phyloP scores from a whole-genome alignment of 192 early-diverging fungal species.

The Coemansia brasiliensis region DNA sequence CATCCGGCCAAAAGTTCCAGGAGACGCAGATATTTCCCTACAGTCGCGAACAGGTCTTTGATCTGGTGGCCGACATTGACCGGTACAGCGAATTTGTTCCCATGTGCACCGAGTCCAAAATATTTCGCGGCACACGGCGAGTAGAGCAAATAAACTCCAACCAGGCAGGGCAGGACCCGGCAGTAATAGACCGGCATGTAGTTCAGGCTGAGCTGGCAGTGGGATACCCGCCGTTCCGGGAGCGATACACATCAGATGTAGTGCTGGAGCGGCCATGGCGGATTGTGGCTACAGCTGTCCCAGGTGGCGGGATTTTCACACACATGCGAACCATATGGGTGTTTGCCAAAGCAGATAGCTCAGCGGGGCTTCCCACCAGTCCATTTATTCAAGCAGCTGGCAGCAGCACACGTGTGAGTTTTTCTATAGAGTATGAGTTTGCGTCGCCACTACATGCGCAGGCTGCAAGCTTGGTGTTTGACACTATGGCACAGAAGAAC shows the following conservation, averaged over 20 bases:
- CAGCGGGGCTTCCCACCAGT: neutral
- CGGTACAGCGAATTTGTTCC: constrained; percentile 83
- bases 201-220: constrained; percentile 76
- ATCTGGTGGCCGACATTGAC: constrained; percentile 78
- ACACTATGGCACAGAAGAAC: constrained; percentile 63
- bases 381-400: neutral
- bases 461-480: constrained; percentile 75
- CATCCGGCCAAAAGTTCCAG: constrained; percentile 13
- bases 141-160: neutral
- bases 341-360: constrained; percentile 11
- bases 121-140: constrained; percentile 24
- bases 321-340: constrained; percentile 43
- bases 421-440: constrained; percentile 82
- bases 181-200: constrained; percentile 12
- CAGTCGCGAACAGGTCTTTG: constrained; percentile 73
- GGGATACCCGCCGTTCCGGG: constrained; percentile 76
- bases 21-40: constrained; percentile 61
- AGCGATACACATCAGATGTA: constrained; percentile 77
- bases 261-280: constrained; percentile 61
- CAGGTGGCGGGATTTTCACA: constrained; percentile 36
- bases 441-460: constrained; percentile 76
- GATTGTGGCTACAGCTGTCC: constrained; percentile 60
- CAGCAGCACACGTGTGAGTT: constrained; percentile 58
- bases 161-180: constrained; percentile 6
- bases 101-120: constrained; percentile 72